A percentile compares a stretch with the other conserved stretches of the same genome.
phyloP scores from a whole-genome alignment of 78 protist species.

The Cyanophora paradoxa region DNA sequence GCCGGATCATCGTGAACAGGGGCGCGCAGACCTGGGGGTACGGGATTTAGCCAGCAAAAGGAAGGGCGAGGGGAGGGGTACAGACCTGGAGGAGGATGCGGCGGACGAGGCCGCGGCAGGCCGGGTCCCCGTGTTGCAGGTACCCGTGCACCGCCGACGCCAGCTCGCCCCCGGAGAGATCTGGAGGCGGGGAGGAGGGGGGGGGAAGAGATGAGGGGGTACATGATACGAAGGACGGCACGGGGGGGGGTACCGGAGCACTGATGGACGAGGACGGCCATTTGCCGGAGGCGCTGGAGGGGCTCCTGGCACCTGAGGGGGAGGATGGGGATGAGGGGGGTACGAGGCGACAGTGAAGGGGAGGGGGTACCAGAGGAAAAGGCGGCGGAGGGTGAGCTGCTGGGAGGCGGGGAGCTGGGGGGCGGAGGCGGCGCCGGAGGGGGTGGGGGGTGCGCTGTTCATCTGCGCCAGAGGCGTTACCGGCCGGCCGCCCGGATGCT shows the following conservation, averaged over 20 bases:
- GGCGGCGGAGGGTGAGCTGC: too few relatives aligned
- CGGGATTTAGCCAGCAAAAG: background rate
- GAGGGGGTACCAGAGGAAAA: background rate
- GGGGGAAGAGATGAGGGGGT: background rate
- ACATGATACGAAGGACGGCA: background rate
- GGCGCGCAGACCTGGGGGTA: background rate
- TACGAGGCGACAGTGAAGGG: background rate
- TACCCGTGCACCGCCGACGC: background rate
- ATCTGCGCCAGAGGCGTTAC: background rate
- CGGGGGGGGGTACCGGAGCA: too few relatives aligned
- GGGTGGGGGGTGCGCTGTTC: too few relatives aligned
- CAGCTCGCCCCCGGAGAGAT: background rate
- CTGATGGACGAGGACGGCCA: too few relatives aligned
- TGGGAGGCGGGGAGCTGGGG: too few relatives aligned
- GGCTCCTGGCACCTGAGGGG: background rate
- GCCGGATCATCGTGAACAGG: slow-evolving; percentile 1
- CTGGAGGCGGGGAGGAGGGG: background rate
- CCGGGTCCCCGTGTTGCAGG: slow-evolving; percentile 9
- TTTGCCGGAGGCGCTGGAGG: too few relatives aligned
- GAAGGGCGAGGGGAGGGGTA: background rate
- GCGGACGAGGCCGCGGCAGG: background rate
- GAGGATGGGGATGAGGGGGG: background rate
- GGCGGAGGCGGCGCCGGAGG: too few relatives aligned
- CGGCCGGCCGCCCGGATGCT: background rate
- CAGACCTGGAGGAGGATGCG: too few relatives aligned